A percentile compares a stretch with the other conserved stretches of the same genome.
phyloP scores from a whole-genome alignment of 139 green algal genomes.

The Chlamydomonas incerta region DNA sequence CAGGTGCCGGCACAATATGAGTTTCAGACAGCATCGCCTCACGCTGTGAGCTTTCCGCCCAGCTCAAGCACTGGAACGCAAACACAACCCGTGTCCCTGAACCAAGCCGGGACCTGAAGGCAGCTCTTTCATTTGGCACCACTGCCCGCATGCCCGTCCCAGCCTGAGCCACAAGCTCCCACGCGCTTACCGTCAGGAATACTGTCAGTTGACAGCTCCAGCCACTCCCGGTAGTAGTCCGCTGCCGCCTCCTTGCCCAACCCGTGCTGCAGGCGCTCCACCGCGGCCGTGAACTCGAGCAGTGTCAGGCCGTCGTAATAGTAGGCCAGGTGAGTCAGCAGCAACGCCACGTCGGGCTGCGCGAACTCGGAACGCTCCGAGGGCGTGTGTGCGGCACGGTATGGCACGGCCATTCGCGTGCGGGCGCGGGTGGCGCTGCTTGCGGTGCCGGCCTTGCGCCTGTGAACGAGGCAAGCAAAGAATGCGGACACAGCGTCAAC shows the following conservation, averaged over 20 bases:
- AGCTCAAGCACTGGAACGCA: too few species aligned
- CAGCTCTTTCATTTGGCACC: too few species aligned
- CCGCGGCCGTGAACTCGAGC: constrained; percentile 11
- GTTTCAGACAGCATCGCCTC: too few species aligned
- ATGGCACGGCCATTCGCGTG: constrained; percentile 68
- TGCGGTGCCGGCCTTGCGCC: too few species aligned
- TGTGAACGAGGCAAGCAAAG: too few species aligned
- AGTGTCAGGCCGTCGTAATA: constrained; percentile 54
- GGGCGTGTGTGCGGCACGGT: constrained; percentile 50
- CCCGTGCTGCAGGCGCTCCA: constrained; percentile 45
- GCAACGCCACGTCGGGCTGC: constrained; percentile 65
- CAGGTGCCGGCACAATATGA: too few species aligned
- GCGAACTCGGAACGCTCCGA: constrained; percentile 64
- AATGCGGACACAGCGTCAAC: background rate
- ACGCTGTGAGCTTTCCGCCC: too few species aligned
- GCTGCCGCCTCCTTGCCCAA: constrained; percentile 48
- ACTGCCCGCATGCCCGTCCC: too few species aligned
- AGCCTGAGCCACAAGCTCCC: too few species aligned
- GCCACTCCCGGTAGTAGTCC: constrained; percentile 46
- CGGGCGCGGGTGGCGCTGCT: background rate
- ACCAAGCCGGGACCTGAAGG: too few species aligned
- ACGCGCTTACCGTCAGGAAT: too few species aligned
- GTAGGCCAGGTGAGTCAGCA: constrained; percentile 62
- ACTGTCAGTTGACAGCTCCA: constrained; percentile 24
- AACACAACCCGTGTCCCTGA: too few species aligned